phyloP scores from a whole-genome alignment of 1,284 basidiomycete species.

The Malassezia sympodialis region DNA sequence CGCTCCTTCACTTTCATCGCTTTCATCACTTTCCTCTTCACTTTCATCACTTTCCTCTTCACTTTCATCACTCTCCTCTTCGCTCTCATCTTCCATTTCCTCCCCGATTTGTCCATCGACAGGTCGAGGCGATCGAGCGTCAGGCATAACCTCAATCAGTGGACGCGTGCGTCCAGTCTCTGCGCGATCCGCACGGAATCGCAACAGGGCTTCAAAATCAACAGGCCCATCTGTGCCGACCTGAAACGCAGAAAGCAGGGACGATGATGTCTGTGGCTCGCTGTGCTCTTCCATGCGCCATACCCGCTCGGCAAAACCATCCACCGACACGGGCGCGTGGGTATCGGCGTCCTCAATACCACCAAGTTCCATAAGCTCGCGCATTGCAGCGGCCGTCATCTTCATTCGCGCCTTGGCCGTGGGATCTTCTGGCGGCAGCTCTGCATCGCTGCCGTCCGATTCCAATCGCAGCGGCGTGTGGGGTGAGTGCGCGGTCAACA shows the following conservation, averaged over 20 bases:
- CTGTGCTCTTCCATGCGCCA: constrained; percentile 6
- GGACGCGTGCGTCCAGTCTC: background rate
- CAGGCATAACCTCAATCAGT: background rate
- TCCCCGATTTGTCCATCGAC: background rate
- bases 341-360: constrained; percentile 7
- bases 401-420: constrained; percentile 1
- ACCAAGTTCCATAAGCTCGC: constrained; percentile 9
- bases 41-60: background rate
- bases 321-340: constrained; percentile 1
- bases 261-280: background rate
- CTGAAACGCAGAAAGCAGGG: constrained; percentile 7
- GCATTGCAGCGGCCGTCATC: constrained; percentile 7
- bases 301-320: constrained; percentile 14
- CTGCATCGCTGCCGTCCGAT: constrained; percentile 12
- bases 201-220: constrained; percentile 13
- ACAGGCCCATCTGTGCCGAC: background rate
- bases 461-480: background rate
- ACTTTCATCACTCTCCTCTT: background rate
- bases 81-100: background rate
- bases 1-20: background rate
- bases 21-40: background rate
- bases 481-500: background rate
- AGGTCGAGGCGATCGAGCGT: background rate
- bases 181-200: constrained; percentile 2
- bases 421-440: background rate